Evolutionary conservation across 2,329 filamentous ascomycete species (phyloP).

Genomic region (Decorospora gaudefroyi): DNA sequence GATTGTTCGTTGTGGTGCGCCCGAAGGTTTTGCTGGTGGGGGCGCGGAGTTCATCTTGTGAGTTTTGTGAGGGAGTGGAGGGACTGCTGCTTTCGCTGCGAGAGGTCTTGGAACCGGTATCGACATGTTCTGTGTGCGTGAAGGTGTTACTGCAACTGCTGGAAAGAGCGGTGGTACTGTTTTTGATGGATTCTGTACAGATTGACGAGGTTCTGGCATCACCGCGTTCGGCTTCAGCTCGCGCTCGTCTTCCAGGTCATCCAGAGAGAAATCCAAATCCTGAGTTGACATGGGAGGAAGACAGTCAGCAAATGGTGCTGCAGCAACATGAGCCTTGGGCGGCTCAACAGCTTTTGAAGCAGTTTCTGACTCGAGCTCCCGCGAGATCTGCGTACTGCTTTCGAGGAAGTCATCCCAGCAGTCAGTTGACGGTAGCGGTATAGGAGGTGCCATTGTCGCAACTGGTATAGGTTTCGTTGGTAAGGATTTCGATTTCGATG

Average conservation of each 20-base stretch:
- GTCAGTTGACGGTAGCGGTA: constrained; percentile 17
- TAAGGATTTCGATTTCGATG: constrained; percentile 22
- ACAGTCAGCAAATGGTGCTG: background rate
- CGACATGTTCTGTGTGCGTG: background rate
- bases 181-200: background rate
- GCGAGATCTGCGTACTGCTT: constrained; percentile 53
- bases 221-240: background rate
- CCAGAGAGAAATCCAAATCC: constrained; percentile 49
- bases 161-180: background rate
- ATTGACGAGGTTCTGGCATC: background rate
- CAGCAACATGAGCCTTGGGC: background rate
- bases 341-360: no score
- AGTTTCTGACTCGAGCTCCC: constrained; percentile 44
- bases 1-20: background rate
- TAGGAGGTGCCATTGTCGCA: background rate
- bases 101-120: background rate
- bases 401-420: constrained; percentile 51
- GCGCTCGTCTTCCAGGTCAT: constrained; percentile 47
- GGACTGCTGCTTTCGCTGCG: background rate
- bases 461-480: background rate
- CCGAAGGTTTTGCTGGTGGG: background rate
- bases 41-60: background rate
- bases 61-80: background rate
- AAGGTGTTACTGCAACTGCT: background rate
- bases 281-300: constrained; percentile 45